Base-by-base conservation (phyloP, 768 basidiomycete genomes). In the Gelatoporia subvermispora region DNA sequence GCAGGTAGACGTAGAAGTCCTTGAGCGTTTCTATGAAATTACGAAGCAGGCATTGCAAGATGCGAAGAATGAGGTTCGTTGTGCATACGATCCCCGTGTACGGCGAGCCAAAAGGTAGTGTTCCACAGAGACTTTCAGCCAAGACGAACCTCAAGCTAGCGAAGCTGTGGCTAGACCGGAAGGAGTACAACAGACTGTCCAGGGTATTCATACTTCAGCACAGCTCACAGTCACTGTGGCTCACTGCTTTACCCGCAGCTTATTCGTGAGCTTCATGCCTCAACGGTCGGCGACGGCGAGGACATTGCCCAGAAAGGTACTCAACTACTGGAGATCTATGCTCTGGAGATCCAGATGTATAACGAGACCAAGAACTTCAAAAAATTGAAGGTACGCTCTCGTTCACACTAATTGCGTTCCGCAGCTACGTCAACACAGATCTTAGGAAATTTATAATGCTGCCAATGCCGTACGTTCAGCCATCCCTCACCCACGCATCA, bases 321-420 rank as follows among this genome's bases (percentile, higher is more conserved):
- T 1, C 85, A 96, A 53, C 75, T 98, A 9, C 78, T 98, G 22
- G 96, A 99, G 68, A 93, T 98, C 35, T 97, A 97, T 60, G 95
- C 96, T 1, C 82, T 98, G 36, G 96, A 99, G 66, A 99, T 99
- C 49, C 94, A 98, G 64, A 99, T 99, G 96, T 93, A 97, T 71
- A 94, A 93, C 57, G 94, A 97, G 68, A 89, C 85, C 55, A 82
- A 88, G 57, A 96, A 99, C 61, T 86, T 85, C 71, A 94, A 94
- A 73, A 97, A 97, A 66, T 77, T 97, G 42, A 95, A 97, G 77
- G 93, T 88, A 37, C 18, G 2, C n/a, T 25, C n/a, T 37, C 16
- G 41, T 16, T n/a, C 3, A 21, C 15, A 17, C 18, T 23, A 11
- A 23, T 20, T 16, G n/a, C 24, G 21, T 35, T 23, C 10, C 16